These are phyloP conservation scores for Phialophora chinensis DNA, from an alignment of 2,329 filamentous ascomycete genomes.

Conservation along the genomic window DNA sequence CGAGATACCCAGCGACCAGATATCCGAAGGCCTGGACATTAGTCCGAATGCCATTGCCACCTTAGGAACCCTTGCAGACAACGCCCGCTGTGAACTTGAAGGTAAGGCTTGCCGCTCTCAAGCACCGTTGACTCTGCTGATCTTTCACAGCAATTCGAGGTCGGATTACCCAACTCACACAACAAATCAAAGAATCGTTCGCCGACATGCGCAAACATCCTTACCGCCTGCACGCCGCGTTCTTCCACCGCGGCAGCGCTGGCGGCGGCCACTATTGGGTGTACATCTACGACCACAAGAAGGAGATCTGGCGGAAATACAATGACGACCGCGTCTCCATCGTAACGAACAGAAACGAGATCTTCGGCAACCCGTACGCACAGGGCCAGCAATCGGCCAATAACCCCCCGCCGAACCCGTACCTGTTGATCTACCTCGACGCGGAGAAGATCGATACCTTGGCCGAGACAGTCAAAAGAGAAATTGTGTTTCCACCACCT, in stretches of 20 bases:
- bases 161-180: conserved; percentile 29
- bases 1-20: conserved; percentile 22
- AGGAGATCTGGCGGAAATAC: conserved; percentile 85
- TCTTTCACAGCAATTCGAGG: conserved; percentile 23
- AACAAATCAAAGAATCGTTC: conserved; percentile 64
- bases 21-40: conserved; percentile 30
- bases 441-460: conserved; percentile 67
- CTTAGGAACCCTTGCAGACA: conserved; percentile 32
- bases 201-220: conserved; percentile 67
- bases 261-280: conserved; percentile 93
- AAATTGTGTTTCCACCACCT: conserved; percentile 40
- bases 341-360: conserved; percentile 64
- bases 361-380: conserved; percentile 52
- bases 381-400: conserved; percentile 11
- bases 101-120: conserved; percentile 9
- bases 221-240: conserved; percentile 88
- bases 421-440: conserved; percentile 74
- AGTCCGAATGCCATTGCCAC: conserved; percentile 29
- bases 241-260: conserved; percentile 77
- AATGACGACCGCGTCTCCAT: conserved; percentile 85
- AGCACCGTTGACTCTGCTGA: neutral
- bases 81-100: conserved; percentile 32
- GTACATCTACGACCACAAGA: conserved; percentile 88
- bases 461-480: conserved; percentile 62
- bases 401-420: conserved; percentile 63